Conservation (phyloP, 2,329 filamentous ascomycete species). For the Plenodomus tracheiphilus region DNA sequence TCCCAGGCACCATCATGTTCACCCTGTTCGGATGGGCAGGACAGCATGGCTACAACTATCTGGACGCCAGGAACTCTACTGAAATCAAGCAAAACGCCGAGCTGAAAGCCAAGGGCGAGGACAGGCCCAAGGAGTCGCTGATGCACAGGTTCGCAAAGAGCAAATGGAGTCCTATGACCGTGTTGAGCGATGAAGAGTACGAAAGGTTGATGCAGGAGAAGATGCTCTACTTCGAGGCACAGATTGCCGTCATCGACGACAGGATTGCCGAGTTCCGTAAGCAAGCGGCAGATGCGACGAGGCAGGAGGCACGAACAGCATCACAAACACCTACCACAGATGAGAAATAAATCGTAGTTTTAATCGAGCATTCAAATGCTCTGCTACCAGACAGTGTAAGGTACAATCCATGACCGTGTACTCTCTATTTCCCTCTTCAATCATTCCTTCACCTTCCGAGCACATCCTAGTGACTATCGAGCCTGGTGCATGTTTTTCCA, state of each 20-base stretch:
- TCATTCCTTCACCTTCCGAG: no score
- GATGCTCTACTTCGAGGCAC: constrained; percentile 70
- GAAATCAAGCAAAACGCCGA: constrained; percentile 40
- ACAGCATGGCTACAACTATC: constrained; percentile 58
- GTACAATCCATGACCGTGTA: not conserved
- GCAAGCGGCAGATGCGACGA: constrained; percentile 25
- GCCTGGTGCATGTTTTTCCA: no score
- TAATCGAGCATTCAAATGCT: not conserved
- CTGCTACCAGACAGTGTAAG: not conserved
- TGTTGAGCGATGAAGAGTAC: constrained; percentile 74
- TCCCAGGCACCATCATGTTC: constrained; percentile 64
- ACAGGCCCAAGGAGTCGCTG: constrained; percentile 46
- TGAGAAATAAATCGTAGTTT: not conserved
- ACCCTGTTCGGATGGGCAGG: constrained; percentile 60
- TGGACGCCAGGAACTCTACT: constrained; percentile 52
- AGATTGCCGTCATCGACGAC: constrained; percentile 79
- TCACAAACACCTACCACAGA: constrained; percentile 1
- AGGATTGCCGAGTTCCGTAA: constrained; percentile 61
- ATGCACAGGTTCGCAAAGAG: constrained; percentile 60
- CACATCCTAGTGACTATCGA: no score
- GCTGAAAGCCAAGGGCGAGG: constrained; percentile 21
- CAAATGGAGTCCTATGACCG: constrained; percentile 72
- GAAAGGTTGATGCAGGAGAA: constrained; percentile 70
- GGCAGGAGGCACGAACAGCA: constrained; percentile 12
- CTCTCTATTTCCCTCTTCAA: not conserved